Conservation (phyloP, 75 land plant genomes). For the Gnetum montanum region DNA sequence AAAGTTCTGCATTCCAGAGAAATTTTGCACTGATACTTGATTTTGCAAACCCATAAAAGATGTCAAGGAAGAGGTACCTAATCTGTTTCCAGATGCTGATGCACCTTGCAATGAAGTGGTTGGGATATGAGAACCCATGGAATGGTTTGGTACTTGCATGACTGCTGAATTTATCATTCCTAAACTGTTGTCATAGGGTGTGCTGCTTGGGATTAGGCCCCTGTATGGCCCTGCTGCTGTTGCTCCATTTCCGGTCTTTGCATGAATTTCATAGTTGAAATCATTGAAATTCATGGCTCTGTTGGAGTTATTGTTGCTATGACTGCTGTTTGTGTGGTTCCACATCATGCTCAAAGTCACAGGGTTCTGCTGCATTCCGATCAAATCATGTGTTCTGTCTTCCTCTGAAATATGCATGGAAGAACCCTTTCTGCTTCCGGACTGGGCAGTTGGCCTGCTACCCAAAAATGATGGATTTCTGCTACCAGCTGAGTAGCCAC, state of each 20-base stretch:
- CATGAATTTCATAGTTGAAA: conserved; percentile 5
- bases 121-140: background rate
- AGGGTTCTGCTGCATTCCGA: conserved; percentile 7
- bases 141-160: background rate
- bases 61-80: conserved; percentile 4
- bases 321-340: background rate
- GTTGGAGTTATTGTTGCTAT: conserved; percentile 1
- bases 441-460: background rate
- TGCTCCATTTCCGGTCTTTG: conserved; percentile 8
- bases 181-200: conserved; percentile 5
- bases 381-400: conserved; percentile 7
- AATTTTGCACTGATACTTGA: conserved; percentile 6
- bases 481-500: background rate
- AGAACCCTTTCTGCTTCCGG: conserved; percentile 3
- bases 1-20: conserved; percentile 10
- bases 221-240: conserved; percentile 2
- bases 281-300: background rate
- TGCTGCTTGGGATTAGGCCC: background rate
- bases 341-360: conserved; percentile 8
- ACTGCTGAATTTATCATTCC: conserved; percentile 7
- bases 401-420: conserved; percentile 8
- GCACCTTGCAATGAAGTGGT: background rate
- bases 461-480: background rate
- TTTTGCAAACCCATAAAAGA: conserved; percentile 5
- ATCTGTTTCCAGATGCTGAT: background rate